A percentile compares a stretch with the other conserved stretches of the same genome.
These are phyloP conservation scores for Shiraia bambusicola DNA, from an alignment of 2,329 filamentous ascomycete species.

Conservation along the genomic window DNA sequence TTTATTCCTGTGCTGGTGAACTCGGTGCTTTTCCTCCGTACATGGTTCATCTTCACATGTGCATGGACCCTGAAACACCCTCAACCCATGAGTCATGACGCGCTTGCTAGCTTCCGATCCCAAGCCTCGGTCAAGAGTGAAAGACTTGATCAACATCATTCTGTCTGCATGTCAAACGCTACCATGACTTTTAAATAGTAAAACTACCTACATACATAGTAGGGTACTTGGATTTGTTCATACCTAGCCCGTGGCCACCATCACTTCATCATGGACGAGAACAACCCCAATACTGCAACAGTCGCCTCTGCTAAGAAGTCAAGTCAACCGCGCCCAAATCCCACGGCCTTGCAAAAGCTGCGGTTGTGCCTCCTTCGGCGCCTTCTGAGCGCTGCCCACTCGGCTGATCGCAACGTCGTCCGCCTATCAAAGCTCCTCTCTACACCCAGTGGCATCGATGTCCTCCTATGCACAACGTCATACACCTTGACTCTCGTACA, in stretches of 20 bases:
- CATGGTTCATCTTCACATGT: too few species aligned
- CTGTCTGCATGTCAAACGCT: neutral
- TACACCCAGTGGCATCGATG: slow-evolving; percentile 44
- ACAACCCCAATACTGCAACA: slow-evolving; percentile 22
- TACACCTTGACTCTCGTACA: slow-evolving; percentile 49
- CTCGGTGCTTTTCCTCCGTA: too few species aligned
- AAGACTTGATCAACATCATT: slow-evolving; percentile 7
- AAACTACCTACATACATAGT: too few species aligned
- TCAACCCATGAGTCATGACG: slow-evolving; percentile 1
- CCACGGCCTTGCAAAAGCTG: slow-evolving; percentile 14
- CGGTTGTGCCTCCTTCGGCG: slow-evolving; percentile 20
- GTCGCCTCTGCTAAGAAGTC: slow-evolving; percentile 20
- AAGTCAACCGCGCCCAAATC: slow-evolving; percentile 9
- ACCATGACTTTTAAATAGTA: slow-evolving; percentile 1
- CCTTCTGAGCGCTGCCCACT: slow-evolving; percentile 19
- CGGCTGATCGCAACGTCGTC: slow-evolving; percentile 35
- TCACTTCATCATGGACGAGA: slow-evolving; percentile 16
- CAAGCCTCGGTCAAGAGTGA: neutral
- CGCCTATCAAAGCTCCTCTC: slow-evolving; percentile 43
- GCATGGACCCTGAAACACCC: neutral
- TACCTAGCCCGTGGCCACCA: neutral
- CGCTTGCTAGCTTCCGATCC: slow-evolving; percentile 3
- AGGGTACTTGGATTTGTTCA: too few species aligned
- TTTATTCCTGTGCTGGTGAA: too few species aligned
- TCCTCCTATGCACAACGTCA: slow-evolving; percentile 45